Percentiles rank a stretch among this genome's conserved stretches.
Evolutionary conservation across 139 green algal species (phyloP).

Genomic region (Coccomyxa sp.): DNA sequence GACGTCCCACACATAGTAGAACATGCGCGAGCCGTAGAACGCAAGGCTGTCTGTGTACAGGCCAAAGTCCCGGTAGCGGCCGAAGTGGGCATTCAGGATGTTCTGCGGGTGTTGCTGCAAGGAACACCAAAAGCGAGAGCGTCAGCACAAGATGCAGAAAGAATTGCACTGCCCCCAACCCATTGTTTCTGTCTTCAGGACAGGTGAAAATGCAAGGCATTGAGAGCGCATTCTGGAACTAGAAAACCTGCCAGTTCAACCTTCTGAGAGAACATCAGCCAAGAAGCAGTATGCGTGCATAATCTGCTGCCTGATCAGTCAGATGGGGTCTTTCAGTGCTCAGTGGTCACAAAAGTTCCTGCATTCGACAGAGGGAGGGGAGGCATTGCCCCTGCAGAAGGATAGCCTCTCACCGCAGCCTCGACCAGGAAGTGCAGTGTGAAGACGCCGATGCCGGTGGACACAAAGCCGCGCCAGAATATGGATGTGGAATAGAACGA

Average conservation of each 20-base stretch:
- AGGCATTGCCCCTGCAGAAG: background rate
- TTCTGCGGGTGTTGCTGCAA: constrained; percentile 15
- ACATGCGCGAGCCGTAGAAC: constrained; percentile 43
- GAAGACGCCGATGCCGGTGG: constrained; percentile 58
- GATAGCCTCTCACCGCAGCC: background rate
- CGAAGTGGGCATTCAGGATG: constrained; percentile 19
- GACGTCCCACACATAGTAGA: constrained; percentile 63
- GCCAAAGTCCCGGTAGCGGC: constrained; percentile 46
- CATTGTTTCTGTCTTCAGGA: too few species aligned
- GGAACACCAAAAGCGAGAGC: background rate
- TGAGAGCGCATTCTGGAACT: too few species aligned
- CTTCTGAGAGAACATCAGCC: too few species aligned
- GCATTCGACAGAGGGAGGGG: background rate
- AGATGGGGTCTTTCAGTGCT: background rate
- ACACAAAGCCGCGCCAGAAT: constrained; percentile 67
- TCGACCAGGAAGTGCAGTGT: constrained; percentile 50
- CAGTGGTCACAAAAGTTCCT: background rate
- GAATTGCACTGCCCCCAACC: too few species aligned
- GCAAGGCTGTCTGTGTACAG: constrained; percentile 59
- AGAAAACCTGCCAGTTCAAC: too few species aligned
- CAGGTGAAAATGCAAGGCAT: too few species aligned
- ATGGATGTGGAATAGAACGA: constrained; percentile 74
- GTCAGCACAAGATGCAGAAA: background rate
- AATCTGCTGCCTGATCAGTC: background rate
- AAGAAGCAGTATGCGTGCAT: too few species aligned